A percentile compares a stretch with the other conserved stretches of the same genome.
These are phyloP conservation scores for Beta vulgaris DNA, from an alignment of 148 eudicot genomes.

Conservation along the genomic window DNA sequence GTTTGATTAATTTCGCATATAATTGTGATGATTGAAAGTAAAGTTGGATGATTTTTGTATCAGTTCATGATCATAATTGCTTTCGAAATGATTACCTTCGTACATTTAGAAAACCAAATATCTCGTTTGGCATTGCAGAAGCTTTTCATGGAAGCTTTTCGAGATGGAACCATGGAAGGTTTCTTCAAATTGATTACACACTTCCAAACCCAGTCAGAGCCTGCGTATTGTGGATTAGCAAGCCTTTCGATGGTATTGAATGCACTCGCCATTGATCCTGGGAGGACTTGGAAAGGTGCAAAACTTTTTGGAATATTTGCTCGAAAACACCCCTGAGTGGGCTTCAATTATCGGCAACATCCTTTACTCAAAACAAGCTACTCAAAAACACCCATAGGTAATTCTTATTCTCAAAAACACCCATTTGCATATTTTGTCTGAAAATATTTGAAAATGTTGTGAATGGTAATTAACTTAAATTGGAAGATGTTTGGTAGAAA, in stretches of 20 bases:
- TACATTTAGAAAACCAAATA: not conserved
- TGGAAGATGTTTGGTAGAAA: no score
- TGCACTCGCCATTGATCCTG: constrained; percentile 94
- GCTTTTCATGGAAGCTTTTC: constrained; percentile 75
- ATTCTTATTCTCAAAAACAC: no score
- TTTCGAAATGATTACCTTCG: not conserved
- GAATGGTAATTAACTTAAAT: no score
- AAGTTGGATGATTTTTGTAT: no score
- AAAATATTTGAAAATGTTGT: no score
- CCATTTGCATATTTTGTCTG: no score
- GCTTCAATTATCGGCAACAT: no score
- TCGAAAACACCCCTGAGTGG: no score
- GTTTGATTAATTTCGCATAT: not conserved
- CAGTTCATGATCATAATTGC: not conserved
- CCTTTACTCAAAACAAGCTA: no score
- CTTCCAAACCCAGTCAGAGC: constrained; percentile 97
- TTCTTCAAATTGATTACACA: constrained; percentile 80
- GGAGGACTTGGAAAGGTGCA: constrained; percentile 95
- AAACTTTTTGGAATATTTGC: no score
- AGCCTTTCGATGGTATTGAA: constrained; percentile 93
- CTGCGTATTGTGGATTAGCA: constrained; percentile 96
- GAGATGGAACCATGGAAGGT: constrained; percentile 79
- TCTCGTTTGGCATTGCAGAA: constrained; percentile 41
- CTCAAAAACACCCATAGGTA: no score
- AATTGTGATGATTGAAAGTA: not conserved